These are phyloP conservation scores for Echria macrotheca DNA, from an alignment of 495 filamentous ascomycete genomes.

Conservation along the genomic window DNA sequence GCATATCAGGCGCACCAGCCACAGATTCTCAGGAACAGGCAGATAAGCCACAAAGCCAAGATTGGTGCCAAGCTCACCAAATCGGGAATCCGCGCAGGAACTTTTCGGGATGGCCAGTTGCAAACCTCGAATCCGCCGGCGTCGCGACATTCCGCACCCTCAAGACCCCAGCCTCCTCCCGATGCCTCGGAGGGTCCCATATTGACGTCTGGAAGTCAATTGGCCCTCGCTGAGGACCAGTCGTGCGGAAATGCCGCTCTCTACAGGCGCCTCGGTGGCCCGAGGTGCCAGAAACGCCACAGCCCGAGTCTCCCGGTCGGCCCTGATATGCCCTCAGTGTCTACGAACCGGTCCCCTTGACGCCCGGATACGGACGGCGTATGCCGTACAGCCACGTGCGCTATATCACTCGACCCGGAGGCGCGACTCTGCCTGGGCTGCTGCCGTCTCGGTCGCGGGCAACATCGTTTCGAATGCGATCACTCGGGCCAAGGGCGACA, in stretches of 20 bases:
- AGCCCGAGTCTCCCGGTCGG: conserved; percentile 2
- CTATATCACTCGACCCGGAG: conserved; percentile 36
- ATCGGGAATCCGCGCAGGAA: conserved; percentile 4
- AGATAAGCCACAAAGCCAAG: not conserved
- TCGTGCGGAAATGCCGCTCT: conserved; percentile 35
- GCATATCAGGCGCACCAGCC: conserved; percentile 1
- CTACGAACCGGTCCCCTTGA: conserved; percentile 27
- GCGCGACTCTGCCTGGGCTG: conserved; percentile 41
- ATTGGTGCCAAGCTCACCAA: not conserved
- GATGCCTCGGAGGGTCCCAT: conserved; percentile 17
- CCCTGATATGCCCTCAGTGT: conserved; percentile 32
- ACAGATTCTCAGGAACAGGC: not conserved
- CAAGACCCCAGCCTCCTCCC: not conserved
- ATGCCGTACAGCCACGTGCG: too few species aligned
- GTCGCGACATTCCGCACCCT: not conserved
- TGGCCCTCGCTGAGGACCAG: conserved; percentile 20
- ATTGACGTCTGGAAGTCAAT: conserved; percentile 22
- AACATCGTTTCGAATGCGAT: conserved; percentile 68
- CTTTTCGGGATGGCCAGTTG: conserved; percentile 2
- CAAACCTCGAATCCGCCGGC: too few species aligned
- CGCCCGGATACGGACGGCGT: conserved; percentile 26
- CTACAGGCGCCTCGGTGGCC: conserved; percentile 32
- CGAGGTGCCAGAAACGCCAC: conserved; percentile 25
- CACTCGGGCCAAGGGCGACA: conserved; percentile 50
- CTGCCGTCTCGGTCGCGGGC: conserved; percentile 71